phyloP scores from a whole-genome alignment of 1,139 yeast species.

The Suhomyces guaymorum region DNA sequence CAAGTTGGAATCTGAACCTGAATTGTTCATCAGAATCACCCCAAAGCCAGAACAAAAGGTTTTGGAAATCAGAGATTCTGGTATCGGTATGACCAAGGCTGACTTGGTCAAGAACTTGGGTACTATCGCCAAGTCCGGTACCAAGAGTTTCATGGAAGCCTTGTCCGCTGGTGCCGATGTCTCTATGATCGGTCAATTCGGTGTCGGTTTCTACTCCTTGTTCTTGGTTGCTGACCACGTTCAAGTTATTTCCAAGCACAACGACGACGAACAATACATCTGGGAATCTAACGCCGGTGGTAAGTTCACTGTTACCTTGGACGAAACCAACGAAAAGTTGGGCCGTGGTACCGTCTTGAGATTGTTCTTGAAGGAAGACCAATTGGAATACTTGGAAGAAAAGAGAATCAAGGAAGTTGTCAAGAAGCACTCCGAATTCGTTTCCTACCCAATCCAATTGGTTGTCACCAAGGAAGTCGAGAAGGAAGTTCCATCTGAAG shows the following conservation, averaged over 20 bases:
- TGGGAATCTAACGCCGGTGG: constrained; percentile 99
- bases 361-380: constrained; percentile 98
- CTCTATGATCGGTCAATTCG: constrained; percentile 99
- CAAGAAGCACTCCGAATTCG: constrained; percentile 99
- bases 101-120: constrained; percentile 99
- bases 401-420: constrained; percentile 99
- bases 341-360: constrained; percentile 96
- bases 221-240: constrained; percentile 99
- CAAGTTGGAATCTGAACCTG: constrained; percentile 92
- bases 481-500: constrained; percentile 82
- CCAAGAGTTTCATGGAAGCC: constrained; percentile 99
- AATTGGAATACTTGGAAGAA: constrained; percentile 98
- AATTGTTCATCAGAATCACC: constrained; percentile 93
- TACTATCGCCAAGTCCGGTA: constrained; percentile 99
- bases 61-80: constrained; percentile 97
- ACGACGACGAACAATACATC: constrained; percentile 98
- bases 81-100: constrained; percentile 99
- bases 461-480: constrained; percentile 98
- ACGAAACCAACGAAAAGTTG: constrained; percentile 79
- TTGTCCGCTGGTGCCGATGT: constrained; percentile 99
- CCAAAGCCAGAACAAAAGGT: constrained; percentile 94
- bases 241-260: constrained; percentile 97
- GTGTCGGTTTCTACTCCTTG: constrained; percentile 99
- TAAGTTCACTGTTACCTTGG: constrained; percentile 94
- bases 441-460: constrained; percentile 97